A percentile compares a stretch with the other conserved stretches of the same genome.
Evolutionary conservation across 2,329 filamentous ascomycete genomes (phyloP).

Genomic region (Penicillium sp.): DNA sequence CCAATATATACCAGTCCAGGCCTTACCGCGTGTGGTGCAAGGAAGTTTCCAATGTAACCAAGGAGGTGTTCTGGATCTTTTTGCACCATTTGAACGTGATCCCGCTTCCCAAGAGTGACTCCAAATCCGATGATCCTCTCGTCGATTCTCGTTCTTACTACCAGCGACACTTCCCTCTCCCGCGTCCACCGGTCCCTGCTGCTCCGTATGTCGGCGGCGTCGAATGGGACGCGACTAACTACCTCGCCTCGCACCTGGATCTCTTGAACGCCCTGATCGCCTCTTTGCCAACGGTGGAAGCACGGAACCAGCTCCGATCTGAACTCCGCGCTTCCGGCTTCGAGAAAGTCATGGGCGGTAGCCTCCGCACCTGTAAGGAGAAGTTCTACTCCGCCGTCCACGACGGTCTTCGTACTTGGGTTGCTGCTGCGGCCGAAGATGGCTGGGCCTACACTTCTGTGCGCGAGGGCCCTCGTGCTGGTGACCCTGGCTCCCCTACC

Average conservation of each 20-base stretch:
- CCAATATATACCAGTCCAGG: constrained; percentile 79
- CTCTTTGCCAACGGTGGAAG: constrained; percentile 62
- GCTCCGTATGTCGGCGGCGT: constrained; percentile 95
- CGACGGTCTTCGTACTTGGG: constrained; percentile 82
- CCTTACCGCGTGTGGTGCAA: constrained; percentile 94
- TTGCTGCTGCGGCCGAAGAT: constrained; percentile 78
- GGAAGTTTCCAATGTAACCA: constrained; percentile 86
- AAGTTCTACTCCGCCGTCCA: constrained; percentile 95
- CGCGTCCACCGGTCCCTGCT: constrained; percentile 83
- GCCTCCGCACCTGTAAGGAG: constrained; percentile 86
- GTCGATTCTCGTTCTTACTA: constrained; percentile 30
- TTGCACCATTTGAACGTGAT: constrained; percentile 89
- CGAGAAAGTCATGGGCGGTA: constrained; percentile 82
- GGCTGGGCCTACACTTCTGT: constrained; percentile 81
- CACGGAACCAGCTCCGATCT: constrained; percentile 72
- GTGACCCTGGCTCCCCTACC: constrained; percentile 35
- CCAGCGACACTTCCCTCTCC: constrained; percentile 71
- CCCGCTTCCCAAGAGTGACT: constrained; percentile 42
- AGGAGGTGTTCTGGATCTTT: constrained; percentile 99
- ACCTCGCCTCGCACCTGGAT: constrained; percentile 86
- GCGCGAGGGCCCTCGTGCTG: constrained; percentile 47
- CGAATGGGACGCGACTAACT: constrained; percentile 98
- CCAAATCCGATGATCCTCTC: constrained; percentile 29
- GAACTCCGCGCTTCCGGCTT: constrained; percentile 79
- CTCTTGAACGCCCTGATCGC: constrained; percentile 87